Evolutionary conservation across 2,329 filamentous ascomycete species (phyloP), one percentile per base, ranked within the genome.

Genomic region (Neodidymelliopsis sp.): DNA sequence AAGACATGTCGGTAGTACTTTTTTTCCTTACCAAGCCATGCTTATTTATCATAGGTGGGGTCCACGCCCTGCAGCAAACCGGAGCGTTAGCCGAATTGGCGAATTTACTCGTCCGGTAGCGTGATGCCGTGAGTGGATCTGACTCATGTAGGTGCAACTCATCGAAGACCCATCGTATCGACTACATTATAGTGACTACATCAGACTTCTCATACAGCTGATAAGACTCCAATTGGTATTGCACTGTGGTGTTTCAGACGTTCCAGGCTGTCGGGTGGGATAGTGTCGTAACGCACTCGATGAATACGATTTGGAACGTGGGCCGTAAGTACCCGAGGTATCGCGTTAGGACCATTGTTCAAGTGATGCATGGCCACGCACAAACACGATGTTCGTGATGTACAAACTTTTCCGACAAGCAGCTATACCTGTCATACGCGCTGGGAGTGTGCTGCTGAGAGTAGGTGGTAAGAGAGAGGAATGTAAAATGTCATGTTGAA

Each of bases 11-110:
- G 29, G 40, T 12, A 34, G 41, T 37, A 45, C 40, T 41, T 45
- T 50, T 49, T 50, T 36, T n/a, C n/a, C 35, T 50, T 28, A 40
- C 47, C 47, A 41, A 50, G 40, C 40, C 25, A 50, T 45, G 33
- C 47, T 41, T 44, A 39, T 44, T 44, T 23, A 39, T 35, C 34
- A 28, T 22, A 50, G 25, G 47, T 45, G 47, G 47, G 47, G 47
- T 36, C 35, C 35, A 36, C 47, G 47, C 47, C 47, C 47, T 50
- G 40, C 34, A 39, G 39, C 29, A 29, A 24, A 39, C 28, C 25
- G 40, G 40, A 16, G 40, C 30, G 25, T 36, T 50, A 50, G 47
- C 47, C 40, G 12, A 3, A 50, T 31, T 50, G 6, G 35, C 47
- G 34, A 50, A 40, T 50, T 45, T 50, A 24, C 15, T 45, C 11